Base-by-base conservation (phyloP, 345 rosid species). In the Trapa bicornis region DNA sequence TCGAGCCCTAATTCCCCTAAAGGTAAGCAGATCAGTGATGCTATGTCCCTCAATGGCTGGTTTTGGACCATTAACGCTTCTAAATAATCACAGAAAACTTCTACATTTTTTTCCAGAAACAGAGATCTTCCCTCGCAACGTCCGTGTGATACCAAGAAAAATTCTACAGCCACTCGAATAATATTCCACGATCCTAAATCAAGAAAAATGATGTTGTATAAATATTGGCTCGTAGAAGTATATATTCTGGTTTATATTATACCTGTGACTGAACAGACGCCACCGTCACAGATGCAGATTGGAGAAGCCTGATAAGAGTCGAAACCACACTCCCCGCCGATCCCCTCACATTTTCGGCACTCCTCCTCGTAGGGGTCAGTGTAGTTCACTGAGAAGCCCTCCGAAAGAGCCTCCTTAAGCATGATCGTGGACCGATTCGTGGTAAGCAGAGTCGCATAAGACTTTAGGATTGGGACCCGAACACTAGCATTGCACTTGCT, bases 271-370 rank as follows among this genome's bases (percentile, higher is more conserved):
- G 68, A 33, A 76, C 87, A 83, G 41, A 73, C 37, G 22, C 38
- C 69, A 71, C 73, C 75, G 14, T 67, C 68, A 57, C 80, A 77
- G 35, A 77, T 69, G 57, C 87, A 77, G 12, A 79, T 47, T 2
- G 73, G 65, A 17, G 38, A 35, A 11, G 72, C 76, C n/a, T 54
- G 70, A 53, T 8, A 58, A 6, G 71, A 61, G 68, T 79, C 79
- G 71, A 81, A 79, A 69, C 82, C 85, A 29, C 82, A 79, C 13
- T 66, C 45, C 14, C 83, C 73, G 22, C 73, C 74, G 7, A 65
- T 70, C 36, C 47, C 54, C 36, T 35, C 7, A 67, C 85, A 79
- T 12, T 6, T 6, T 0, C 11, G 33, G n/a, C 80, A 81, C 61
- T 71, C 73, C 17, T 65, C 75, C 33, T 36, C 53, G 35, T 69